Evolutionary conservation across 2,329 filamentous ascomycete genomes (phyloP).

Genomic region (Tolypocladium tropicale): DNA sequence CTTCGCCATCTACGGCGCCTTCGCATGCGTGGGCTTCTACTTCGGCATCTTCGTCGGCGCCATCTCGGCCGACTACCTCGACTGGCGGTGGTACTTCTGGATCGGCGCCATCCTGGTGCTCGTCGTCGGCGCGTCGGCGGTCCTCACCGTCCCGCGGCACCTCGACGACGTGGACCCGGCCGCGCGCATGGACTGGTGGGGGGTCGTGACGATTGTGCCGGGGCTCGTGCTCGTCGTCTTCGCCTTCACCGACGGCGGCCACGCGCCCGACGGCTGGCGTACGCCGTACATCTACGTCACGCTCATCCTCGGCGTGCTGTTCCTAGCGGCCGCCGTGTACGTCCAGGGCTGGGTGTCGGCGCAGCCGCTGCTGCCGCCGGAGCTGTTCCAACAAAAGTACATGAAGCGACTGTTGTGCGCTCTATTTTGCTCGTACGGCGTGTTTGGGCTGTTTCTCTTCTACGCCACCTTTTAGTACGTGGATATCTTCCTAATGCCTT

Average conservation of each 20-base stretch:
- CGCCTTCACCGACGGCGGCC: conserved; percentile 62
- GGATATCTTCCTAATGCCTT: not conserved
- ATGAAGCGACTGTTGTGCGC: conserved; percentile 54
- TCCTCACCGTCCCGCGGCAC: conserved; percentile 27
- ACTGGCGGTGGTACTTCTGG: conserved; percentile 64
- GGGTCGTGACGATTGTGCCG: conserved; percentile 47
- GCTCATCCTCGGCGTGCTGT: conserved; percentile 50
- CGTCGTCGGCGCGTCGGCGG: conserved; percentile 33
- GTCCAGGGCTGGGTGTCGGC: conserved; percentile 61
- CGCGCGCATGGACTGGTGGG: conserved; percentile 58
- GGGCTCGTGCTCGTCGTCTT: conserved; percentile 63
- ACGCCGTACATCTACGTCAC: conserved; percentile 62
- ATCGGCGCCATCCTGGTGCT: conserved; percentile 40
- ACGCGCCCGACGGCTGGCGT: conserved; percentile 59
- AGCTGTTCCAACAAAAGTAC: conserved; percentile 58
- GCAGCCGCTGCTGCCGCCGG: conserved; percentile 58
- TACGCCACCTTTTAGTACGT: conserved; percentile 59
- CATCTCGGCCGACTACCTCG: conserved; percentile 46
- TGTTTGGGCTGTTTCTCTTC: conserved; percentile 57
- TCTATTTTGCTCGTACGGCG: conserved; percentile 58
- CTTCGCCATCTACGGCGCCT: conserved; percentile 48
- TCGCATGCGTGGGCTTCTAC: conserved; percentile 49
- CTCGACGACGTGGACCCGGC: conserved; percentile 12
- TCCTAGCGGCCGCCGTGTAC: conserved; percentile 53
- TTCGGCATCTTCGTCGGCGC: conserved; percentile 60